Base-by-base conservation (phyloP, 2,329 filamentous ascomycete genomes). In the Scolecobasidium constrictum region DNA sequence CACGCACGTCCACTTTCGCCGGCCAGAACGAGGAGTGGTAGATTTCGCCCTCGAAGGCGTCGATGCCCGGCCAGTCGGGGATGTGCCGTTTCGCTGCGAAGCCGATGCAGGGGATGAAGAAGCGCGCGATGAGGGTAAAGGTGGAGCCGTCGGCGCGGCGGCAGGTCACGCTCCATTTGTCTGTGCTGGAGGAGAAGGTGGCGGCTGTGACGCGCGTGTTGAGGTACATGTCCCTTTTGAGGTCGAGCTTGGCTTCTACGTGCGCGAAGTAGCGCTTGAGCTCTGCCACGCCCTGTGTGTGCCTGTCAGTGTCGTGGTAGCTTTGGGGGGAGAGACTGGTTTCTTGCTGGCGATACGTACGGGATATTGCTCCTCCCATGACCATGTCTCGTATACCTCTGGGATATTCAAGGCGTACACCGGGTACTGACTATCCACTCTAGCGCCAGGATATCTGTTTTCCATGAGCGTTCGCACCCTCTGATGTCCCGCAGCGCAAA, bases 371-470 rank as follows among this genome's bases (percentile, higher is more conserved):
- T 41, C 38, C 13, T 16, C 21, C 38, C 38, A 41, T 26, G 62
- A 75, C 74, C 40, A 43, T n/a, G 15, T 26, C 5, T 41, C 23
- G 2, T 62, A 71, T 17, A 69, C 57, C 47, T 71, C 64, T 5
- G 64, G 61, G 26, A 70, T 59, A 16, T 63, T 66, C 44, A 67
- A 63, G 45, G 68, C 64, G 45, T 71, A 71, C 16, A 68, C 61
- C 0, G 68, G 68, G 1, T 62, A 56, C 48, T 65, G 61, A 0
- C 61, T 64, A 44, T 71, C 68, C 4, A 71, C 67, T 17, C 65
- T 56, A 4, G 67, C 67, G 2, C 68, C 60, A 7, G 36, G 62
- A 40, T 66, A 66, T 56, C 34, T 66, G 36, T 66, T 66, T 65
- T n/a, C n/a, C n/a, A n/a, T n/a, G n/a, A n/a, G n/a, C n/a, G n/a